Evolutionary conservation across 441 rosid genomes (phyloP).

Genomic region (Erodium texanum): DNA sequence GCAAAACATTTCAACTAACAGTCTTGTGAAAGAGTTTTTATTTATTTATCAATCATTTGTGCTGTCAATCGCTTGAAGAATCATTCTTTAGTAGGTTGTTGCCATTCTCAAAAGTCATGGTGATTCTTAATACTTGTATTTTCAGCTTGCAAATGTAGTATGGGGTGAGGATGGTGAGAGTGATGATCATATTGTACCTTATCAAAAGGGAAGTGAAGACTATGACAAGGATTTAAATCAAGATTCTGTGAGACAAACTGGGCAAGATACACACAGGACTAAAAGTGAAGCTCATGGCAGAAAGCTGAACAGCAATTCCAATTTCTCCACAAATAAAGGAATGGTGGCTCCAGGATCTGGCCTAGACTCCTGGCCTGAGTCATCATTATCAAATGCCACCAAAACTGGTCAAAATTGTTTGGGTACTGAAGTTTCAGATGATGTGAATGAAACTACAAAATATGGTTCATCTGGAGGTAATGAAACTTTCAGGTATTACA

Average conservation of each 20-base stretch:
- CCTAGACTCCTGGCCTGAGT: constrained; percentile 47
- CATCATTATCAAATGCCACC: constrained; percentile 38
- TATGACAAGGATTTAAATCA: constrained; percentile 38
- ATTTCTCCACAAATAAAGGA: constrained; percentile 33
- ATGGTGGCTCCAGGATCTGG: constrained; percentile 35
- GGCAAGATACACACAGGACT: constrained; percentile 30
- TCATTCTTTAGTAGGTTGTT: not conserved
- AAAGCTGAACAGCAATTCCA: constrained; percentile 40
- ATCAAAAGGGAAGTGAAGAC: constrained; percentile 41
- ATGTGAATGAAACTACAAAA: constrained; percentile 38
- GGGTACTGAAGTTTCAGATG: constrained; percentile 38
- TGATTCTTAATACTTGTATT: constrained; percentile 18
- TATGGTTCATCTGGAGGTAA: constrained; percentile 39
- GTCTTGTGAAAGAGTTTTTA: no score
- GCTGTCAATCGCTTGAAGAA: no score
- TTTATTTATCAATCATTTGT: no score
- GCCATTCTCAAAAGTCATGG: constrained; percentile 6
- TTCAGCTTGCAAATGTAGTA: constrained; percentile 75
- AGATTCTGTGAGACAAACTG: constrained; percentile 38
- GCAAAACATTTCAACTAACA: no score
- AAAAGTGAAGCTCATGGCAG: constrained; percentile 33
- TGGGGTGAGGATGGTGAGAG: constrained; percentile 69
- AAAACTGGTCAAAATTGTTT: constrained; percentile 40
- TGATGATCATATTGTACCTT: constrained; percentile 64
- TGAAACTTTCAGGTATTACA: constrained; percentile 25